These are phyloP conservation scores for Erythrophleum fordii DNA, from an alignment of 306 rosid genomes.

Conservation along the genomic window DNA sequence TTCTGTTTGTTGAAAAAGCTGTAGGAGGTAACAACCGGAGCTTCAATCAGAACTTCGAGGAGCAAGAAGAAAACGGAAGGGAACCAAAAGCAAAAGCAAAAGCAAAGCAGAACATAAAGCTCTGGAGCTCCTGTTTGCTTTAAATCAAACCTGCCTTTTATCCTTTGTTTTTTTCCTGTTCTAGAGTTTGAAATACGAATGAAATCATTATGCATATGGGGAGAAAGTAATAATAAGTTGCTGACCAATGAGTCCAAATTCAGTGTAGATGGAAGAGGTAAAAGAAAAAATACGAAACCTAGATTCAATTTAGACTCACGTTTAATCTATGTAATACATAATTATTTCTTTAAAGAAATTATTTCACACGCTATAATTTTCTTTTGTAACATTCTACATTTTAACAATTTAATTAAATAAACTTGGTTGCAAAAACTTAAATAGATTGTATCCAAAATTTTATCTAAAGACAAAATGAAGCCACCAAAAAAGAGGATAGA, in stretches of 20 bases:
- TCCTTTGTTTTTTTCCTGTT: background rate
- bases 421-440: background rate
- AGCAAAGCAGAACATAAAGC: background rate
- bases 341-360: background rate
- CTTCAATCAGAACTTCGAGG: background rate
- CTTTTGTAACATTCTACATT: background rate
- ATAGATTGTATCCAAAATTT: background rate
- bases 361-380: background rate
- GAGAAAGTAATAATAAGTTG: background rate
- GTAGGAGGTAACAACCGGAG: background rate
- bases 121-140: background rate
- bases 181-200: background rate
- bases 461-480: no score
- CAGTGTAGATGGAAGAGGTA: background rate
- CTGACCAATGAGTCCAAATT: background rate
- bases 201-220: background rate
- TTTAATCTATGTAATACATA: background rate
- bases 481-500: no score
- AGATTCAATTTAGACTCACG: background rate
- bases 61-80: background rate
- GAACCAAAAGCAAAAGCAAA: conserved; percentile 8
- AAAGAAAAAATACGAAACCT: background rate
- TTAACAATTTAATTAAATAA: background rate
- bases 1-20: background rate
- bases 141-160: background rate